Percentiles rank a stretch among this genome's conserved stretches.
Conservation (phyloP, 345 rosid species). For the Physaria fendleri region DNA sequence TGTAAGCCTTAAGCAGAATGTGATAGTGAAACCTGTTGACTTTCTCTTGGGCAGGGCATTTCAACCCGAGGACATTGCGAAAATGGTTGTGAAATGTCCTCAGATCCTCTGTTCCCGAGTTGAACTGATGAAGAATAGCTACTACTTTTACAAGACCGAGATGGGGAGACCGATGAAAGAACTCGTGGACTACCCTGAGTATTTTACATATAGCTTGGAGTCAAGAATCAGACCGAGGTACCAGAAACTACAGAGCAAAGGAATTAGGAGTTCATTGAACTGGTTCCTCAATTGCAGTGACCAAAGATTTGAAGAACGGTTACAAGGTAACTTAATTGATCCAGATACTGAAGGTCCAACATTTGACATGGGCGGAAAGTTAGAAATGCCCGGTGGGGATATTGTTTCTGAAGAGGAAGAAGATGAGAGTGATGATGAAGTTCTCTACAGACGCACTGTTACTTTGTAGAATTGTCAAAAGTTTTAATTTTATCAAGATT, state of each 20-base stretch:
- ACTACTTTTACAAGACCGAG: conserved; percentile 68
- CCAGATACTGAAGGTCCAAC: conserved; percentile 56
- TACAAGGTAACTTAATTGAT: conserved; percentile 69
- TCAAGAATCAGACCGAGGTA: conserved; percentile 92
- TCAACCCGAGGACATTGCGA: conserved; percentile 48
- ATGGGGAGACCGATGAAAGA: conserved; percentile 86
- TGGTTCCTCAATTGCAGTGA: conserved; percentile 95
- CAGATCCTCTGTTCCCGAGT: conserved; percentile 56
- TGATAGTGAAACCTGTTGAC: conserved; percentile 71
- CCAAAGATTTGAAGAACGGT: conserved; percentile 80
- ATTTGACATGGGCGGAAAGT: conserved; percentile 72
- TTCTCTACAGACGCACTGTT: conserved; percentile 50
- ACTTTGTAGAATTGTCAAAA: conserved; percentile 32
- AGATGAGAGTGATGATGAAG: conserved; percentile 62
- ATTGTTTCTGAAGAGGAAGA: conserved; percentile 71
- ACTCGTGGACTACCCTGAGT: conserved; percentile 77
- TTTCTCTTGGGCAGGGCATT: conserved; percentile 73
- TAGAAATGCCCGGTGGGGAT: conserved; percentile 60
- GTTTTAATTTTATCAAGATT: neutral
- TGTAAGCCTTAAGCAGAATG: conserved; percentile 72
- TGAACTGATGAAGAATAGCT: conserved; percentile 80
- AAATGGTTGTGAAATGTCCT: conserved; percentile 78
- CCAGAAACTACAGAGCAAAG: conserved; percentile 58
- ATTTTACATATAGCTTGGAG: conserved; percentile 89
- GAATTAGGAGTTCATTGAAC: conserved; percentile 66